Conservation (phyloP, 2,329 filamentous ascomycete species). For the Colletotrichum musae region DNA sequence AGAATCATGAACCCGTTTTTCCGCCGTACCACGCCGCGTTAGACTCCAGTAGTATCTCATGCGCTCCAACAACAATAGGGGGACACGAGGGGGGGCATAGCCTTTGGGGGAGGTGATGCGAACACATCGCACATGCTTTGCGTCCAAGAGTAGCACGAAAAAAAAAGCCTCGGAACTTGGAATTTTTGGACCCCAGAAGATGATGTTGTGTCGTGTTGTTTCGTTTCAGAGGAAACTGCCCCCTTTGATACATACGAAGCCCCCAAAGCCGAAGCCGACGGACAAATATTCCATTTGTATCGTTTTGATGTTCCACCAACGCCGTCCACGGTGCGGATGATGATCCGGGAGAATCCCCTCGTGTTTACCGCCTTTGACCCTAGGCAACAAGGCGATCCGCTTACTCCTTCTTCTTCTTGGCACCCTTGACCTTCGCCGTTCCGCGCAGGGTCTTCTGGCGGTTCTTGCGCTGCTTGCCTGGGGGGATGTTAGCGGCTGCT, state of each 20-base stretch:
- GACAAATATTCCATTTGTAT: slow-evolving; percentile 30
- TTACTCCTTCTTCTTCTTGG: slow-evolving; percentile 95
- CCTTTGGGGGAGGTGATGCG: slow-evolving; percentile 26
- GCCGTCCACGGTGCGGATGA: slow-evolving; percentile 41
- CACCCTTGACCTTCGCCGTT: slow-evolving; percentile 98
- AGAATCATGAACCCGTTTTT: slow-evolving; percentile 44
- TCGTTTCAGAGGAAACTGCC: slow-evolving; percentile 17
- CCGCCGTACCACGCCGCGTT: slow-evolving; percentile 43
- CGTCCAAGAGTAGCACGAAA: slow-evolving; percentile 39
- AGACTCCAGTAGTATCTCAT: slow-evolving; percentile 39
- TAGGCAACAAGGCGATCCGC: slow-evolving; percentile 55
- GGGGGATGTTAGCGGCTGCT: slow-evolving; percentile 45
- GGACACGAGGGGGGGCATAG: slow-evolving; percentile 30
- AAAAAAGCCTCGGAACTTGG: slow-evolving; percentile 19
- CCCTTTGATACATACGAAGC: slow-evolving; percentile 24
- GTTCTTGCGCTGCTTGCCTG: slow-evolving; percentile 99
- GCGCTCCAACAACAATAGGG: slow-evolving; percentile 26
- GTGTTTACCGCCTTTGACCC: slow-evolving; percentile 31
- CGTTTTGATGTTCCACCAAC: slow-evolving; percentile 42
- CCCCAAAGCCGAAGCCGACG: slow-evolving; percentile 33
- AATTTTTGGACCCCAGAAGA: slow-evolving; percentile 16
- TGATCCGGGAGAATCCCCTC: slow-evolving; percentile 37
- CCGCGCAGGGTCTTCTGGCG: slow-evolving; percentile 98
- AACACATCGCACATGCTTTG: slow-evolving; percentile 29
- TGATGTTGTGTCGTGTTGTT: neutral